These are phyloP conservation scores for Russula sp. DNA, from an alignment of 768 basidiomycete genomes.

Conservation along the genomic window DNA sequence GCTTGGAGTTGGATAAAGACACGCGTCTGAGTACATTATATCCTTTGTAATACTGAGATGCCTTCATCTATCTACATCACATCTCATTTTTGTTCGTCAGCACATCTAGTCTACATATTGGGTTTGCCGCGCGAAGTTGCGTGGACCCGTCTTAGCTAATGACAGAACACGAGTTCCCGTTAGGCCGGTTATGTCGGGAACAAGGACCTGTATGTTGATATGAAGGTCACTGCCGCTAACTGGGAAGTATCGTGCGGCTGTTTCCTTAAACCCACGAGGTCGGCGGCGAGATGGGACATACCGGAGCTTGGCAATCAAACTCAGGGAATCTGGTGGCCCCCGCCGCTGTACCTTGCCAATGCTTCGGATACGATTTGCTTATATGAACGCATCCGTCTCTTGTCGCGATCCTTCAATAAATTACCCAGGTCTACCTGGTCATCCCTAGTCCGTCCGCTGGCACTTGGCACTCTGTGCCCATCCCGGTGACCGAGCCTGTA, in stretches of 20 bases:
- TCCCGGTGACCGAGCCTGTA: slow-evolving; percentile 2
- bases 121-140: slow-evolving; percentile 7
- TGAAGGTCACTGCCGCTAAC: slow-evolving; percentile 7
- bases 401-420: neutral
- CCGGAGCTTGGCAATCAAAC: slow-evolving; percentile 14
- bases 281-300: slow-evolving; percentile 19
- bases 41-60: slow-evolving; percentile 38
- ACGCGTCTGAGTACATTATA: slow-evolving; percentile 57
- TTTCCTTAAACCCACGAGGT: slow-evolving; percentile 14
- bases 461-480: slow-evolving; percentile 4
- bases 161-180: slow-evolving; percentile 17
- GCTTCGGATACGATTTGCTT: slow-evolving; percentile 17
- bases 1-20: slow-evolving; percentile 94
- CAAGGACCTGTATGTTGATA: slow-evolving; percentile 6
- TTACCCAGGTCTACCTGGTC: slow-evolving; percentile 10
- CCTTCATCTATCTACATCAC: slow-evolving; percentile 20
- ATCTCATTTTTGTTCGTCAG: slow-evolving; percentile 21
- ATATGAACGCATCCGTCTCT: slow-evolving; percentile 14
- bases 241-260: slow-evolving; percentile 7
- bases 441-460: slow-evolving; percentile 15
- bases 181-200: slow-evolving; percentile 16
- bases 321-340: slow-evolving; percentile 13
- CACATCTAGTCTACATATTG: slow-evolving; percentile 6
- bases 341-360: slow-evolving; percentile 1
- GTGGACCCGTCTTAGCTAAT: slow-evolving; percentile 11